Evolutionary conservation across 768 basidiomycete genomes (phyloP).

Genomic region (Hericium erinaceus): DNA sequence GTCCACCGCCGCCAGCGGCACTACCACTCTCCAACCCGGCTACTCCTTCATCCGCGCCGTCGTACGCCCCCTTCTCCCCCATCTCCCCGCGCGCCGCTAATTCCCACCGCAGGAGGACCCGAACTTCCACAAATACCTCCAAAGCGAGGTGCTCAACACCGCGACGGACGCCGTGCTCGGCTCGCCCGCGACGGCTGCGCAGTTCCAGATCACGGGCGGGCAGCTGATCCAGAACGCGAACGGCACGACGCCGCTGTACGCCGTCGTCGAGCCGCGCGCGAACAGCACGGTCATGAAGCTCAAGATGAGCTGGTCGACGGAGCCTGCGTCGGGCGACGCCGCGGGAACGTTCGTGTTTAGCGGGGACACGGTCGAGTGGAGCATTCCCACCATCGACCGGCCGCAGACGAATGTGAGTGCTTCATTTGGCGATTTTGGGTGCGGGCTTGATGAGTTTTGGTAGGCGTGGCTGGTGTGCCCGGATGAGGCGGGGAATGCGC

Average conservation of each 20-base stretch:
- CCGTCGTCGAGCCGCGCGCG: conserved; percentile 36
- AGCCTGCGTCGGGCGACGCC: conserved; percentile 37
- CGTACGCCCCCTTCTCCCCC: conserved; percentile 22
- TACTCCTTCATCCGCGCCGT: conserved; percentile 52
- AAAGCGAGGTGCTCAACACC: conserved; percentile 34
- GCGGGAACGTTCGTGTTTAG: conserved; percentile 38
- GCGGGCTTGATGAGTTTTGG: neutral
- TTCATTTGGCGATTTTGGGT: neutral
- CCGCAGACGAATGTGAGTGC: conserved; percentile 41
- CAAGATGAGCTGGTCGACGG: conserved; percentile 37
- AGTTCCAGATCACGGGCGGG: conserved; percentile 46
- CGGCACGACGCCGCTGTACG: conserved; percentile 36
- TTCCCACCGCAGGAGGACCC: conserved; percentile 33
- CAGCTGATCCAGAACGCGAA: conserved; percentile 44
- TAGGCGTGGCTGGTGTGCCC: conserved; percentile 52
- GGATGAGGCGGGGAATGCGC: conserved; percentile 32
- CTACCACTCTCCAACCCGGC: conserved; percentile 36
- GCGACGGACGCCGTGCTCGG: conserved; percentile 43
- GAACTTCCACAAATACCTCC: conserved; percentile 56
- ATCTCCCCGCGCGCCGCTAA: neutral
- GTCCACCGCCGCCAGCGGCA: conserved; percentile 18
- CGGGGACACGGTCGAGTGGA: conserved; percentile 55
- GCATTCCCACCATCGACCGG: conserved; percentile 35
- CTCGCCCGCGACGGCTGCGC: conserved; percentile 39
- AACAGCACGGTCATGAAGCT: conserved; percentile 40